A percentile compares a stretch with the other conserved stretches of the same genome.
These are phyloP conservation scores for Nicotiana otophora DNA, from an alignment of 257 asterid species.

Conservation along the genomic window DNA sequence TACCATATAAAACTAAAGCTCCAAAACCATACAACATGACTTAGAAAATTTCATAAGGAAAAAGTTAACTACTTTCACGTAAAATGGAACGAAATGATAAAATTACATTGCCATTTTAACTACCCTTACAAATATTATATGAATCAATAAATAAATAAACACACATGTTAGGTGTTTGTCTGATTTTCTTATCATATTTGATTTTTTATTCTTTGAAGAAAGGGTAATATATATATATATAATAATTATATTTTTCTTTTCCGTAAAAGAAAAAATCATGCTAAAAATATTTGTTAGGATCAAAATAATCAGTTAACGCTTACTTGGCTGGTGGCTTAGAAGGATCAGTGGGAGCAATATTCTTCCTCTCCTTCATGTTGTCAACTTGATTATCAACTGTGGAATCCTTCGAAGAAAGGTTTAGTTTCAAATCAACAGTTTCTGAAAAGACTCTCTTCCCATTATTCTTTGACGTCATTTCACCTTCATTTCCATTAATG, in stretches of 20 bases:
- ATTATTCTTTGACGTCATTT: background rate
- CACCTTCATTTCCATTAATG: slow-evolving; percentile 8
- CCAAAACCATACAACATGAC: no score
- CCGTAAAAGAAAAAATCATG: no score
- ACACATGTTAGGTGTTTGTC: background rate
- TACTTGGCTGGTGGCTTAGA: slow-evolving; percentile 49
- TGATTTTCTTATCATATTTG: no score
- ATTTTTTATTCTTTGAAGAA: no score
- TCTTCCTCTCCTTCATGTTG: slow-evolving; percentile 18
- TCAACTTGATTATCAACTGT: slow-evolving; percentile 8
- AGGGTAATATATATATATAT: no score
- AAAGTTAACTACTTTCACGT: no score
- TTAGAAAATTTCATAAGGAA: no score
- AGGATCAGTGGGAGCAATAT: slow-evolving; percentile 16
- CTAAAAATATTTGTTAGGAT: no score
- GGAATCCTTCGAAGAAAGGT: slow-evolving; percentile 21
- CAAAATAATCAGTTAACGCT: background rate
- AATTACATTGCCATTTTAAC: background rate
- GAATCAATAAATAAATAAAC: background rate
- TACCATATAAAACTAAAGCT: no score
- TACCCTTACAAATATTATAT: background rate
- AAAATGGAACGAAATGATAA: no score
- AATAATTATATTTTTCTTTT: no score
- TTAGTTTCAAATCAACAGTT: slow-evolving; percentile 44
- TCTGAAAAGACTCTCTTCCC: slow-evolving; percentile 41